These are phyloP conservation scores for Clitopilus hobsonii DNA, from an alignment of 768 basidiomycete genomes.

Conservation along the genomic window DNA sequence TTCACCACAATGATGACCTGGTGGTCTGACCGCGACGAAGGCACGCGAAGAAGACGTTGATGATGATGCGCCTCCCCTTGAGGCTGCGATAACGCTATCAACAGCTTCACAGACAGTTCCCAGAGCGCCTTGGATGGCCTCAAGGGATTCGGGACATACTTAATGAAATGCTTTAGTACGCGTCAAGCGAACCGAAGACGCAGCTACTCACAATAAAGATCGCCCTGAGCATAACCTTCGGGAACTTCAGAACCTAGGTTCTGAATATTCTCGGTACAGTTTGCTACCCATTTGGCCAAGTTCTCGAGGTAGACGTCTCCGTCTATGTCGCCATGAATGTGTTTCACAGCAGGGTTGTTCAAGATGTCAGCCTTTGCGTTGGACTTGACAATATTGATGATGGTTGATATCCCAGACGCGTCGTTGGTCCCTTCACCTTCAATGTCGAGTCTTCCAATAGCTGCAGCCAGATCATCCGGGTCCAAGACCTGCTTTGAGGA, in stretches of 20 bases:
- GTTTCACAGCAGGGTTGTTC: constrained; percentile 62
- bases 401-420: constrained; percentile 15
- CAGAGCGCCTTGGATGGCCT: constrained; percentile 77
- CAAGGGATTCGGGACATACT: constrained; percentile 78
- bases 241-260: constrained; percentile 75
- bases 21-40: constrained; percentile 85
- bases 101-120: constrained; percentile 88
- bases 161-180: not conserved
- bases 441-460: constrained; percentile 41
- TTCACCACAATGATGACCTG: constrained; percentile 94
- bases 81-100: constrained; percentile 49
- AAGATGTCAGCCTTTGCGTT: constrained; percentile 51
- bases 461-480: constrained; percentile 39
- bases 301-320: constrained; percentile 64
- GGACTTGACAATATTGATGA: constrained; percentile 50
- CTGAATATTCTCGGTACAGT: constrained; percentile 58
- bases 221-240: constrained; percentile 62
- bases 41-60: constrained; percentile 35
- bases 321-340: constrained; percentile 67
- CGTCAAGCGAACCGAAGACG: constrained; percentile 4
- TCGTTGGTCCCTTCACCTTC: constrained; percentile 8
- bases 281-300: constrained; percentile 51
- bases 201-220: constrained; percentile 66
- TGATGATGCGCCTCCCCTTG: not conserved
- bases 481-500: constrained; percentile 9